Conservation (phyloP, 2,329 filamentous ascomycete species). For the Penicillium oxalicum region DNA sequence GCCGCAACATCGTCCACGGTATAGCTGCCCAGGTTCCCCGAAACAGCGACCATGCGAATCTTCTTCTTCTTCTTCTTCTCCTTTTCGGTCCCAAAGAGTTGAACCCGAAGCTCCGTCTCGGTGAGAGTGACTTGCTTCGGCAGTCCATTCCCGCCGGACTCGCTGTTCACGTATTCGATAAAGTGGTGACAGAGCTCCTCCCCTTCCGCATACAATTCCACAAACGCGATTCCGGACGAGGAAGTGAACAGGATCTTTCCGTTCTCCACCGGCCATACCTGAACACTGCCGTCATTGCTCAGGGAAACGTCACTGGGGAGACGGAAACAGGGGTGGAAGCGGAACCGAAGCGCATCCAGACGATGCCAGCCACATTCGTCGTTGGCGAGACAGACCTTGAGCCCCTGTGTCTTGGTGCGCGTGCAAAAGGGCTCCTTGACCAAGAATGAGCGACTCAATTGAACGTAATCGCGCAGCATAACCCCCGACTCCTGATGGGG, state of each 20-base stretch:
- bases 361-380: conserved; percentile 92
- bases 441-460: conserved; percentile 75
- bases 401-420: conserved; percentile 73
- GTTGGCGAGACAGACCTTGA: conserved; percentile 62
- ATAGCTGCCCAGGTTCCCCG: conserved; percentile 65
- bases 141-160: conserved; percentile 51
- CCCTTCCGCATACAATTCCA: conserved; percentile 76
- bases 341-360: conserved; percentile 80
- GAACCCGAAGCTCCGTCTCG: conserved; percentile 66
- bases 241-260: conserved; percentile 71
- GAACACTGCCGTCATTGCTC: conserved; percentile 66
- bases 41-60: conserved; percentile 68
- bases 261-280: conserved; percentile 78
- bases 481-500: conserved; percentile 86
- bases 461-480: conserved; percentile 85
- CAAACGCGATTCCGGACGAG: conserved; percentile 72
- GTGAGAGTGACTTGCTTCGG: conserved; percentile 68
- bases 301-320: conserved; percentile 66
- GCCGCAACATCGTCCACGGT: conserved; percentile 70
- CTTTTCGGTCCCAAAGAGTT: conserved; percentile 62
- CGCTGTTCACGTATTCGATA: conserved; percentile 69
- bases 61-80: conserved; percentile 59
- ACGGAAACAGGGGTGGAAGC: conserved; percentile 82
- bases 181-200: conserved; percentile 74
- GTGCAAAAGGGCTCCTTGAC: conserved; percentile 79